A percentile compares a stretch with the other conserved stretches of the same genome.
Evolutionary conservation across 116 monocot genomes (phyloP).

Genomic region (Thalassia testudinum): DNA sequence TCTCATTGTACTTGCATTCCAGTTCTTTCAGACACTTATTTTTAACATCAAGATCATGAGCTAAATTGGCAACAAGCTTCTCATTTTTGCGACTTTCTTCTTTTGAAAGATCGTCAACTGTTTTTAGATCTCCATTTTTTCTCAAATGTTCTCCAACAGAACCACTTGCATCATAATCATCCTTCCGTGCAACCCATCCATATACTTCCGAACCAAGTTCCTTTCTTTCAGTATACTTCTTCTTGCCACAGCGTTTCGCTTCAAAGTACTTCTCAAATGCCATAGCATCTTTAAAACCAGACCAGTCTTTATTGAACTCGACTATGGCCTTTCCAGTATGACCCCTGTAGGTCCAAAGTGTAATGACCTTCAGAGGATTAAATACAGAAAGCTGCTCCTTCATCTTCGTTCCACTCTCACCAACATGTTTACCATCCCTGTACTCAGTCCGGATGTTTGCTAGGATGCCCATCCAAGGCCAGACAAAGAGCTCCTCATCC

Average conservation of each 20-base stretch:
- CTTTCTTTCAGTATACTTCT: slow-evolving; percentile 19
- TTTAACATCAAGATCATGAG: slow-evolving; percentile 49
- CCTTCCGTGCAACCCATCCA: slow-evolving; percentile 74
- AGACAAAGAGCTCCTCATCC: slow-evolving; percentile 43
- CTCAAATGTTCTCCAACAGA: slow-evolving; percentile 35
- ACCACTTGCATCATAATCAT: slow-evolving; percentile 44
- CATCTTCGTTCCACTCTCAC: slow-evolving; percentile 24
- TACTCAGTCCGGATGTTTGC: slow-evolving; percentile 29
- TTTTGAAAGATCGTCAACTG: slow-evolving; percentile 36
- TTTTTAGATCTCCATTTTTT: slow-evolving; percentile 59
- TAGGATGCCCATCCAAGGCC: slow-evolving; percentile 73
- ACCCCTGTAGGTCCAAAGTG: slow-evolving; percentile 31
- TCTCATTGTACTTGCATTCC: slow-evolving; percentile 48
- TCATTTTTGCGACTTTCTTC: slow-evolving; percentile 37
- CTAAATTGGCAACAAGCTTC: slow-evolving; percentile 55
- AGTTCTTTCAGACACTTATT: slow-evolving; percentile 43
- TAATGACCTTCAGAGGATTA: slow-evolving; percentile 33
- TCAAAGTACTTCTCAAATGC: slow-evolving; percentile 53
- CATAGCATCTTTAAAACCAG: slow-evolving; percentile 59
- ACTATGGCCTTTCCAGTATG: slow-evolving; percentile 49
- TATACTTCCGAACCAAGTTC: slow-evolving; percentile 17
- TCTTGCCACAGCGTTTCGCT: slow-evolving; percentile 20
- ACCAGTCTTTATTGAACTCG: slow-evolving; percentile 51
- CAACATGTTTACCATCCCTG: slow-evolving; percentile 23
- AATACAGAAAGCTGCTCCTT: slow-evolving; percentile 41